phyloP scores from a whole-genome alignment of 768 basidiomycete species.

The Coprinopsis cinerea region DNA sequence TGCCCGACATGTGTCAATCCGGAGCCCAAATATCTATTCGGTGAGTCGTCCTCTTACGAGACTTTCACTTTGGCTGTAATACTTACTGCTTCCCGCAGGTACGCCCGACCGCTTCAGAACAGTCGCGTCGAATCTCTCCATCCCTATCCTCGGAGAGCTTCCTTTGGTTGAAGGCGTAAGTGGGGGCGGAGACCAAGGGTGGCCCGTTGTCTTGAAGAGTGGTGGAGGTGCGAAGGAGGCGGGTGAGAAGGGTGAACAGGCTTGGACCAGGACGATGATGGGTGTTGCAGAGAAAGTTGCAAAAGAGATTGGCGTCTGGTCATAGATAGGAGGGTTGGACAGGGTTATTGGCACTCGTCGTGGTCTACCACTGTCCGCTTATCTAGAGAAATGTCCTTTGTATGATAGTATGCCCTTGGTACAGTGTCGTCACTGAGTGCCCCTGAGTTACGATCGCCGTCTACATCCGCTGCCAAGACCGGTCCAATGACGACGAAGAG shows the following conservation, averaged over 20 bases:
- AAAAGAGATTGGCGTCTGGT: background rate
- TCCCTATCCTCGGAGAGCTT: too few species aligned
- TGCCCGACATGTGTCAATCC: slow-evolving; percentile 62
- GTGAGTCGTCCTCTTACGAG: slow-evolving; percentile 10
- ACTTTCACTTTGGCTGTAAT: background rate
- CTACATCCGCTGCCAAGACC: background rate
- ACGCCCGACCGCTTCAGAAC: too few species aligned
- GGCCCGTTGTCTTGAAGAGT: background rate
- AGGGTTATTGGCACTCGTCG: too few species aligned
- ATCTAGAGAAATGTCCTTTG: too few species aligned
- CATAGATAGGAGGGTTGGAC: background rate
- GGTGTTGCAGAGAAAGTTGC: slow-evolving; percentile 7
- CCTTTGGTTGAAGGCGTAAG: too few species aligned
- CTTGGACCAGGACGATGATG: slow-evolving; percentile 6
- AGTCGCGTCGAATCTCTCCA: too few species aligned
- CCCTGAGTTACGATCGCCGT: background rate
- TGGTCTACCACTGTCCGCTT: too few species aligned
- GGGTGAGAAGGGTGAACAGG: background rate
- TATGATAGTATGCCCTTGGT: too few species aligned
- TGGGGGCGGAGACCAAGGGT: background rate
- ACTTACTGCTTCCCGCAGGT: slow-evolving; percentile 40
- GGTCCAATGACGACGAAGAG: background rate
- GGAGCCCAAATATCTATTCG: slow-evolving; percentile 31
- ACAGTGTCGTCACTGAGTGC: background rate
- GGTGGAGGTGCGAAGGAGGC: background rate